Evolutionary conservation across 1,284 basidiomycete genomes (phyloP), one percentile per base, ranked within the genome.

Genomic region (Puccinia polysora): DNA sequence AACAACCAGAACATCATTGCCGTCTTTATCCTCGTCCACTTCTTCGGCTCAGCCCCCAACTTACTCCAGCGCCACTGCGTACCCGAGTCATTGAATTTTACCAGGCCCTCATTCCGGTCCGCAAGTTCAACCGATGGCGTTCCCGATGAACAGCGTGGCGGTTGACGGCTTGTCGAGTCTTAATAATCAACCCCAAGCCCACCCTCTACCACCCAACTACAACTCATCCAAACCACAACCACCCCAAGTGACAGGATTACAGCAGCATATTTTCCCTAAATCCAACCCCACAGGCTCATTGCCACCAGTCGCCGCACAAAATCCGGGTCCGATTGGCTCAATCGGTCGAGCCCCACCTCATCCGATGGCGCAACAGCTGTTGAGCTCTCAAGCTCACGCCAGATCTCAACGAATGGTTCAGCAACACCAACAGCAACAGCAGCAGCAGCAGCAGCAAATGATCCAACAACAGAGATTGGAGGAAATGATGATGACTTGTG

Each of bases 321-420:
- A n/a, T n/a, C n/a, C n/a, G n/a, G n/a, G n/a, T n/a, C n/a, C n/a
- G n/a, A n/a, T n/a, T n/a, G n/a, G n/a, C n/a, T n/a, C n/a, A n/a
- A n/a, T n/a, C n/a, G n/a, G n/a, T 2, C 55, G 67, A 53, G 45
- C 67, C 15, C 53, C 67, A 6, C 67, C 60, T 28, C 67, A 70
- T 38, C 67, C 60, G 40, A 71, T 71, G 68, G 68, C 68, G 49
- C 68, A 71, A 30, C 68, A 71, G 30, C 58, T 71, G 18, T 38
- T 71, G 14, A 62, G 62, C 20, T 20, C 58, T 5, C 68, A 71
- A 38, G 49, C 58, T 45, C 58, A 71, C 20, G 40, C 40, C 14
- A 50, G 68, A 53, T 71, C 68, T 40, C 68, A 71, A 25, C 55
- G 68, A 18, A 18, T 59, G 12, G 0, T 63, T 14, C 68, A 62